Conservation (phyloP, 371 early-diverging fungal species). For the Mucor sp. region DNA sequence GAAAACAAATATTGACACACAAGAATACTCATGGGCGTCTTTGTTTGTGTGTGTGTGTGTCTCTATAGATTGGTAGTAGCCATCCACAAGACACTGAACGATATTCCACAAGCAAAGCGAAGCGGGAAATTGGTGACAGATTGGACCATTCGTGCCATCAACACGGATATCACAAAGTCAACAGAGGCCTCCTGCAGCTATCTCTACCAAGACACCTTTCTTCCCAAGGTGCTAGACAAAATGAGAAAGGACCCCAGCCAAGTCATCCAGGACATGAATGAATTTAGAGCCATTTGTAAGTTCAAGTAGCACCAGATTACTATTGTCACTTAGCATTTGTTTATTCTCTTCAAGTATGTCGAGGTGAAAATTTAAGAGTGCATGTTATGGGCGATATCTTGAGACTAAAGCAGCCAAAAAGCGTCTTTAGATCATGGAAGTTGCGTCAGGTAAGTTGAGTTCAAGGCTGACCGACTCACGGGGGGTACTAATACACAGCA, state of each 20-base stretch:
- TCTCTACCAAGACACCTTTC: conserved; percentile 47
- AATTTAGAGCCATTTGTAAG: conserved; percentile 52
- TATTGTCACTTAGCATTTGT: not conserved
- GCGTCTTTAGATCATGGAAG: conserved; percentile 31
- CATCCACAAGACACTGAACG: conserved; percentile 51
- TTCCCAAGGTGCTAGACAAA: conserved; percentile 42
- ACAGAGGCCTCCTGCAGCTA: conserved; percentile 43
- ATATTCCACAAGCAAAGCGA: conserved; percentile 55
- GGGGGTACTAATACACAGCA: not conserved
- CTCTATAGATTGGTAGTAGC: conserved; percentile 41
- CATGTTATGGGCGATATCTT: conserved; percentile 59
- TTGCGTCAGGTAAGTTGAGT: conserved; percentile 3
- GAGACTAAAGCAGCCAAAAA: conserved; percentile 44
- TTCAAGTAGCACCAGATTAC: not conserved
- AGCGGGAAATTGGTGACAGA: conserved; percentile 50
- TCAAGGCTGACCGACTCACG: not conserved
- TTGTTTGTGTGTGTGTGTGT: not conserved
- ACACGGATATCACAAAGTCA: conserved; percentile 44
- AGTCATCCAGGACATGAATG: conserved; percentile 41
- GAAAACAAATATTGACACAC: not conserved
- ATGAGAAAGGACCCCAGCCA: conserved; percentile 37
- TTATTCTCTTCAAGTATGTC: conserved; percentile 30
- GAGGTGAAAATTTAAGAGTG: conserved; percentile 49
- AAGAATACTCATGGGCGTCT: not conserved
- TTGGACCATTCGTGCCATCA: conserved; percentile 37